Percentiles rank a stretch among this genome's conserved stretches.
Evolutionary conservation across 2,329 filamentous ascomycete genomes (phyloP).

Genomic region (Capronia coronata): DNA sequence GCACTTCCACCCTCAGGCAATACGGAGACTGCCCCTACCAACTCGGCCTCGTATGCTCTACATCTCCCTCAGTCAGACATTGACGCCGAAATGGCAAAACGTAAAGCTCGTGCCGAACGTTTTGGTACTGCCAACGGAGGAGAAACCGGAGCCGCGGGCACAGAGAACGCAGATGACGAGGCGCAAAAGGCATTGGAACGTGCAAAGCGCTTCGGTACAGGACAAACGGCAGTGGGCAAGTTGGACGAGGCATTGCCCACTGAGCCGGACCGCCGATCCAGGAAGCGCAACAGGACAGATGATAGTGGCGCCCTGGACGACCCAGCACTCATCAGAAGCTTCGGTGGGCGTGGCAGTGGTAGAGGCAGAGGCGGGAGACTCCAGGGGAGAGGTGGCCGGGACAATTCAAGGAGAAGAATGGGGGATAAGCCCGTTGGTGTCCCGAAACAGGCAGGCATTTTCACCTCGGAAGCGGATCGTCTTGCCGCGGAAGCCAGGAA

Average conservation of each 20-base stretch:
- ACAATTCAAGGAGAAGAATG: constrained; percentile 22
- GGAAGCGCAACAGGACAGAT: constrained; percentile 34
- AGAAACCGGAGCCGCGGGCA: constrained; percentile 30
- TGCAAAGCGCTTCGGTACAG: constrained; percentile 41
- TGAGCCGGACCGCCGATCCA: constrained; percentile 35
- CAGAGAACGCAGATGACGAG: constrained; percentile 38
- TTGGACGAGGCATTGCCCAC: constrained; percentile 43
- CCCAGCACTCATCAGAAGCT: constrained; percentile 39
- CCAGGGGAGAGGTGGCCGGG: constrained; percentile 19
- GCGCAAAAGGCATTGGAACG: constrained; percentile 42
- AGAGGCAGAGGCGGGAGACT: constrained; percentile 24
- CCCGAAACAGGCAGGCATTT: constrained; percentile 18
- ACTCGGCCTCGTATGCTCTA: constrained; percentile 34
- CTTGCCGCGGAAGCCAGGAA: constrained; percentile 43
- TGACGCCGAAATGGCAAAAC: constrained; percentile 43
- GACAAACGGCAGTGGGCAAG: constrained; percentile 34
- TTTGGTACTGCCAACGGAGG: constrained; percentile 34
- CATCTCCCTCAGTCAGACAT: constrained; percentile 40
- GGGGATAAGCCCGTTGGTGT: constrained; percentile 30
- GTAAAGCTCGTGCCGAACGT: constrained; percentile 45
- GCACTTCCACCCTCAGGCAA: constrained; percentile 15
- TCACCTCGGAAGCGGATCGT: constrained; percentile 39
- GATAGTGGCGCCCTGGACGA: constrained; percentile 34
- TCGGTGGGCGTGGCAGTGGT: constrained; percentile 31
- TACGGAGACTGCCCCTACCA: constrained; percentile 19